phyloP scores from a whole-genome alignment of 768 basidiomycete species.

The Vararia minispora region DNA sequence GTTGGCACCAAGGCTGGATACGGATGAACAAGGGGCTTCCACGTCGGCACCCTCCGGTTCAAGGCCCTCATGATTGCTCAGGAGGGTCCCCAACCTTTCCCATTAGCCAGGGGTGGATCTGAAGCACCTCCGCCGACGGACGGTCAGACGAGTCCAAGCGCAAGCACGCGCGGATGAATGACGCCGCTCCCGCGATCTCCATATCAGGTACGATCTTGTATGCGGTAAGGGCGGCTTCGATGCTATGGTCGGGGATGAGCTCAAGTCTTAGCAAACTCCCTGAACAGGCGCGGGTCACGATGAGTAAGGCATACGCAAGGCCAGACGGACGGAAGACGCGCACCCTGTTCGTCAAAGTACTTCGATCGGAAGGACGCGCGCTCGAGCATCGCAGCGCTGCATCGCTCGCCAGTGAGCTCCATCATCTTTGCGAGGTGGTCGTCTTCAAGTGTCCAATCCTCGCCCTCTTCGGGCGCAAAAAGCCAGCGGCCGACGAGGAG shows the following conservation, averaged over 20 bases:
- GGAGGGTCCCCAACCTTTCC: no score
- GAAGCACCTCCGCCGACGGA: slow-evolving; percentile 4
- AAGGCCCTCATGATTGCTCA: no score
- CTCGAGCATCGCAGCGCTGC: slow-evolving; percentile 12
- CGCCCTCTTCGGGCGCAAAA: slow-evolving; percentile 15
- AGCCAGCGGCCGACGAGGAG: slow-evolving; percentile 16
- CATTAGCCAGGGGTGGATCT: slow-evolving; percentile 3
- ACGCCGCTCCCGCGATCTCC: slow-evolving; percentile 1
- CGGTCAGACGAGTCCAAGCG: slow-evolving; percentile 1
- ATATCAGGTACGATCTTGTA: slow-evolving; percentile 6
- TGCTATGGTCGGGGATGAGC: slow-evolving; percentile 3
- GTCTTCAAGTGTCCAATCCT: slow-evolving; percentile 15
- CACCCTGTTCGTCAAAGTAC: slow-evolving; percentile 9
- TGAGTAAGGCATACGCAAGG: neutral
- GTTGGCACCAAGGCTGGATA: no score
- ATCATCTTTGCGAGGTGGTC: slow-evolving; percentile 22
- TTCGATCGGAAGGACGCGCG: neutral
- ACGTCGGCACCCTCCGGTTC: no score
- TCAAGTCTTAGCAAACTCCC: slow-evolving; percentile 3
- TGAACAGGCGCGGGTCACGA: no score
- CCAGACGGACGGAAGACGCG: neutral
- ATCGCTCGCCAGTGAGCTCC: slow-evolving; percentile 19
- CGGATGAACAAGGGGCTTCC: no score
- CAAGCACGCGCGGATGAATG: slow-evolving; percentile 4
- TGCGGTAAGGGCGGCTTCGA: slow-evolving; percentile 3